phyloP scores from a whole-genome alignment of 768 basidiomycete species.

The Mycena galopus region DNA sequence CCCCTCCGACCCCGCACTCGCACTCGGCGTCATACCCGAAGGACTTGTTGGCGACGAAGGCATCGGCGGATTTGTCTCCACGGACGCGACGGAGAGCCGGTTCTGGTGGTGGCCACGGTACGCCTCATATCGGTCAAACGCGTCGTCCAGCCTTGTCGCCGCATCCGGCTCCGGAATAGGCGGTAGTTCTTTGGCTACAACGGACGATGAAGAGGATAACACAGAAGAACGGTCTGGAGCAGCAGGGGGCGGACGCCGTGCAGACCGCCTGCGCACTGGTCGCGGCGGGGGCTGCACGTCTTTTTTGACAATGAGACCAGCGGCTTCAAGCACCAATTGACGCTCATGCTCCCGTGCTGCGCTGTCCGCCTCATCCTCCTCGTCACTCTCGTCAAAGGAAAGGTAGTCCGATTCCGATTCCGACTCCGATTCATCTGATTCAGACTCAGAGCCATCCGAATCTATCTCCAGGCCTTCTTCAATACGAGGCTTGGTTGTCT shows the following conservation, averaged over 20 bases:
- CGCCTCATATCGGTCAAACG: conserved; percentile 91
- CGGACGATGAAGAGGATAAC: conserved; percentile 44
- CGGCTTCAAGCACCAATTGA: conserved; percentile 87
- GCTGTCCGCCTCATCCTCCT: conserved; percentile 64
- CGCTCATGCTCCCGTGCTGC: conserved; percentile 80
- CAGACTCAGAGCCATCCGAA: conserved; percentile 41
- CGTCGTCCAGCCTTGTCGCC: conserved; percentile 75
- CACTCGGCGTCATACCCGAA: conserved; percentile 33
- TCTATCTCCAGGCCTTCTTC: conserved; percentile 38
- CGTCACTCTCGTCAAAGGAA: conserved; percentile 58
- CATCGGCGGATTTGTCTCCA: conserved; percentile 54
- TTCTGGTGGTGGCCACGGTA: conserved; percentile 70
- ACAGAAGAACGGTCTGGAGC: conserved; percentile 46
- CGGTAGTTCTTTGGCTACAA: conserved; percentile 65
- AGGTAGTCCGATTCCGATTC: conserved; percentile 57
- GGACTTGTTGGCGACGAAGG: conserved; percentile 56
- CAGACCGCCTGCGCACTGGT: conserved; percentile 50
- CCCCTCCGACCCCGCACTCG: conserved; percentile 39
- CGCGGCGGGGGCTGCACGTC: conserved; percentile 66
- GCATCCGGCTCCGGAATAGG: conserved; percentile 56
- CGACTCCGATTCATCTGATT: conserved; percentile 33
- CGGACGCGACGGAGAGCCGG: conserved; percentile 75
- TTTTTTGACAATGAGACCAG: conserved; percentile 83
- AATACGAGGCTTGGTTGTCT: conserved; percentile 1
- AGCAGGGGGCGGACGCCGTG: conserved; percentile 65